phyloP scores from a whole-genome alignment of 2,329 filamentous ascomycete genomes.

The Rhinocladiella similis region DNA sequence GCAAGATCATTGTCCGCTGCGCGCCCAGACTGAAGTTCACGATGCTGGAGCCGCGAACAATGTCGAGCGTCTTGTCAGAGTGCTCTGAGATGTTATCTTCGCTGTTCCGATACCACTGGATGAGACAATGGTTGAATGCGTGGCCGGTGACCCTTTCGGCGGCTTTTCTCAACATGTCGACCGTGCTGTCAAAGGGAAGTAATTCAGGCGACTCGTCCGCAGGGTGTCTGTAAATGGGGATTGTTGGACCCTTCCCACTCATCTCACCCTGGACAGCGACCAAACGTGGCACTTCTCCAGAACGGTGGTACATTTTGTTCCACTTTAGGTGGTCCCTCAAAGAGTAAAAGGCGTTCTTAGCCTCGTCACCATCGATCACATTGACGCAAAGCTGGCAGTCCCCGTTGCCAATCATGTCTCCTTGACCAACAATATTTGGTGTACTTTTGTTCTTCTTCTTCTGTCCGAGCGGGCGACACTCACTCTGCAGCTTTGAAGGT shows the following conservation, averaged over 20 bases:
- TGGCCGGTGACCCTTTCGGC: conserved; percentile 77
- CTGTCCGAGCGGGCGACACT: neutral
- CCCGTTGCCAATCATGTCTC: conserved; percentile 69
- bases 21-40: conserved; percentile 94
- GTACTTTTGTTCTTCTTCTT: conserved; percentile 19
- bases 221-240: conserved; percentile 93
- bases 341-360: conserved; percentile 52
- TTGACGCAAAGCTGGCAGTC: conserved; percentile 75
- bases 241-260: conserved; percentile 62
- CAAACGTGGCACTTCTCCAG: conserved; percentile 85
- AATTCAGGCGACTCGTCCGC: conserved; percentile 82
- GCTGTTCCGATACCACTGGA: conserved; percentile 88
- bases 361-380: conserved; percentile 62
- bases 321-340: conserved; percentile 67
- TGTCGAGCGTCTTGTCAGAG: conserved; percentile 94
- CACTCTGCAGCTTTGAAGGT: neutral
- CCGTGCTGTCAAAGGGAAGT: conserved; percentile 71
- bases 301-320: conserved; percentile 90
- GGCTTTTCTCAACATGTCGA: conserved; percentile 65
- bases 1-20: conserved; percentile 83
- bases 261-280: conserved; percentile 84
- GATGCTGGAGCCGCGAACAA: conserved; percentile 76
- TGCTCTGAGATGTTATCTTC: conserved; percentile 94
- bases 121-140: conserved; percentile 83
- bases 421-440: conserved; percentile 34